Evolutionary conservation across 108 stramenopile species (phyloP), one percentile per base, ranked within the genome.

Genomic region (Fragilariopsis cylindrus): DNA sequence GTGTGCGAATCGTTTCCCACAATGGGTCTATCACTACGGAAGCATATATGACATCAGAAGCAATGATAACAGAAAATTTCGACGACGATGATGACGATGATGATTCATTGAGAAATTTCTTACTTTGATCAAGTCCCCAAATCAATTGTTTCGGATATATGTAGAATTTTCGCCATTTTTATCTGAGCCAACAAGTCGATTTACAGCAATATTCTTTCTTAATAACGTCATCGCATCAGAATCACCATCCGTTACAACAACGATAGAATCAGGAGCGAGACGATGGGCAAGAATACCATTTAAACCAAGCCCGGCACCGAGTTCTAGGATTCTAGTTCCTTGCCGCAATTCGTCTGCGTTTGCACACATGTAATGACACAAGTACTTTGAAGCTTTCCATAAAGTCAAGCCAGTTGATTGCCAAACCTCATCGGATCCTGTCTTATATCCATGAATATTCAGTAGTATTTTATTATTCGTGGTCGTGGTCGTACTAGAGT

Each of bases 361-460:
- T 40, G 80, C 60, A 12, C 90, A 58, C 68, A 88, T 80, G 78
- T 90, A 90, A 52, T 81, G 78, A 57, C 90, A 88, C 40, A 93
- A 70, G 64, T 82, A 79, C 11, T 91, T 74, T 8, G 87, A 85
- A 0, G 90, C 86, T 15, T 82, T 84, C 92, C 92, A 93, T 16
- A 93, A 62, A 30, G 92, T 91, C 43, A 91, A 67, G 6, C 92
- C 92, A 18, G 92, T 93, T 16, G 88, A 89, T 73, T 89, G 74
- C 88, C 88, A 89, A 68, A 86, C 79, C 70, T 77, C 67, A 30
- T 89, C 88, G 2, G 88, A 73, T 1, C 75, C 75, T 4, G 79
- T 71, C 73, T 87, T 84, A 71, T 82, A 87, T 15, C 86, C 85
- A 46, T 75, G 50, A n/a, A 94, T 46, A 54, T 75, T 50, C 48